Evolutionary conservation across 805 yeast species (phyloP).

Genomic region (Candida parachauliodes): DNA sequence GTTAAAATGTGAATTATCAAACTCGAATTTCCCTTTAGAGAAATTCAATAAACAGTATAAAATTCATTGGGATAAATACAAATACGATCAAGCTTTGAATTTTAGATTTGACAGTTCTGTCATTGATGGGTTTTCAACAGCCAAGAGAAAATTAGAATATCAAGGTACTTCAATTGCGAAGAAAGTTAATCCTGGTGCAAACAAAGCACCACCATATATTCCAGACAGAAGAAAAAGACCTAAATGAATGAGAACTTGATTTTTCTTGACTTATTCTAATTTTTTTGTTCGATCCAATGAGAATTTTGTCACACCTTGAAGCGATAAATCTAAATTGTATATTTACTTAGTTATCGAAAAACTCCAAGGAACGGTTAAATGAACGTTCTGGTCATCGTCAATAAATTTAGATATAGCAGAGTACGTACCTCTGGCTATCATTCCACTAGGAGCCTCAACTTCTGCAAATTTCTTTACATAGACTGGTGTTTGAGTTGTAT

Average conservation of each 20-base stretch:
- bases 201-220: conserved; percentile 10
- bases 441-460: conserved; percentile 89
- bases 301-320: too few relatives aligned
- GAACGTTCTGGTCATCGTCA: conserved; percentile 79
- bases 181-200: conserved; percentile 1
- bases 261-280: too few relatives aligned
- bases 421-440: conserved; percentile 83
- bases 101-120: conserved; percentile 1
- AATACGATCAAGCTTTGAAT: background rate
- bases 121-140: conserved; percentile 8
- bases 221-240: conserved; percentile 7
- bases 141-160: conserved; percentile 3
- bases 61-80: conserved; percentile 10
- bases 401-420: conserved; percentile 76
- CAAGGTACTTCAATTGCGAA: background rate
- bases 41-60: conserved; percentile 14
- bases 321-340: too few relatives aligned
- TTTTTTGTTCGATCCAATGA: too few relatives aligned
- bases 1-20: conserved; percentile 7
- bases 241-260: too few relatives aligned
- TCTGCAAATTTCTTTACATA: conserved; percentile 54
- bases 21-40: background rate
- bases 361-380: conserved; percentile 78
- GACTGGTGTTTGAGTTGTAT: conserved; percentile 72
- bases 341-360: conserved; percentile 69